Evolutionary conservation across 306 rosid species (phyloP).

Genomic region (Boehmeria nivea): DNA sequence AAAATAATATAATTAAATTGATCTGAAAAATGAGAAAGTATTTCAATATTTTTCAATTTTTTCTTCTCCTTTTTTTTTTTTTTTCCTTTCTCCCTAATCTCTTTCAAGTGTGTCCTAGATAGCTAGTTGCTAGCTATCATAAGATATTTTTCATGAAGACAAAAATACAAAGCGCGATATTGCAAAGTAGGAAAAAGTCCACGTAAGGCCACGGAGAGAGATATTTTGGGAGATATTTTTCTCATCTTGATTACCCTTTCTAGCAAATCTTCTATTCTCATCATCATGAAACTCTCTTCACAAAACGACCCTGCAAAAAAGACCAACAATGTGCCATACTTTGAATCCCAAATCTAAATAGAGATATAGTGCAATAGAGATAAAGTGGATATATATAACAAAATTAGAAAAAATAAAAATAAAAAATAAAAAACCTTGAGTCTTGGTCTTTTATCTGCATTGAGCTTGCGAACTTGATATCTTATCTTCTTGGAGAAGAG

Average conservation of each 20-base stretch:
- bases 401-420: neutral
- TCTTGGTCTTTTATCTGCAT: slow-evolving; percentile 87
- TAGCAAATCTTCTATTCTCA: slow-evolving; percentile 5
- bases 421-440: slow-evolving; percentile 44
- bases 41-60: too few relatives aligned
- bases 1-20: neutral
- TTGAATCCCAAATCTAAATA: neutral
- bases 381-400: too few relatives aligned
- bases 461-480: slow-evolving; percentile 80
- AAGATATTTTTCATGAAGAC: slow-evolving; percentile 26
- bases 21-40: too few relatives aligned
- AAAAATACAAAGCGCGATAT: neutral
- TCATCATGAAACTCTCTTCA: slow-evolving; percentile 47
- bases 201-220: slow-evolving; percentile 15
- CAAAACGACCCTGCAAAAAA: slow-evolving; percentile 78
- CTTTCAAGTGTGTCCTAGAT: slow-evolving; percentile 8
- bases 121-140: slow-evolving; percentile 5
- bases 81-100: neutral
- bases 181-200: slow-evolving; percentile 10
- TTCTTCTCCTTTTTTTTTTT: neutral
- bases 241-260: neutral
- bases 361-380: neutral
- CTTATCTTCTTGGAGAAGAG: slow-evolving; percentile 92
- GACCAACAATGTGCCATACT: slow-evolving; percentile 4
- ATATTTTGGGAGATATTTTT: slow-evolving; percentile 46